phyloP scores from a whole-genome alignment of 305 asterid genomes.

The Plantago lanceolata region DNA sequence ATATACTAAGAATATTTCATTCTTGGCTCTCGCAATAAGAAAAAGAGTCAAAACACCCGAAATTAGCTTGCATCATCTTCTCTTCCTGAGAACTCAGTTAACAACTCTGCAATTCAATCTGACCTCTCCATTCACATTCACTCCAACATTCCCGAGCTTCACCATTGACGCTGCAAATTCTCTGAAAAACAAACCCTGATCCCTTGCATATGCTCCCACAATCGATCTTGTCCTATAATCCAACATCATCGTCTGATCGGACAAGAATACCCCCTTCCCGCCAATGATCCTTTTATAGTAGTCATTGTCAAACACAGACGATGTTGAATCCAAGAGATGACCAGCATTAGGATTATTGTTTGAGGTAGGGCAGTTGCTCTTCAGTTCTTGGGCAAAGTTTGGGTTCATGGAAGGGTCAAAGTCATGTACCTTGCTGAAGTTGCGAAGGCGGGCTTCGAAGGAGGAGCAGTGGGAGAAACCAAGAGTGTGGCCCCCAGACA shows the following conservation, averaged over 20 bases:
- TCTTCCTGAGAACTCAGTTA: too few species aligned
- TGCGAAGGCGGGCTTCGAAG: constrained; percentile 56
- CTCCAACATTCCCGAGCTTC: constrained; percentile 61
- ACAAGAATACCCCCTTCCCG: constrained; percentile 57
- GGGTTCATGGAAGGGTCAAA: constrained; percentile 57
- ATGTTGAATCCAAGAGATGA: constrained; percentile 57
- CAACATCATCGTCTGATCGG: constrained; percentile 54
- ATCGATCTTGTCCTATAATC: constrained; percentile 54
- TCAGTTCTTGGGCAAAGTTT: constrained; percentile 38
- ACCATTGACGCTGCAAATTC: constrained; percentile 64
- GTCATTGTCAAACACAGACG: constrained; percentile 55
- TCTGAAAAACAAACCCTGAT: constrained; percentile 41
- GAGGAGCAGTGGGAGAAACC: constrained; percentile 87
- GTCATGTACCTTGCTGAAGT: constrained; percentile 54
- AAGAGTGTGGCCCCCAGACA: constrained; percentile 74
- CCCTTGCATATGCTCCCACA: constrained; percentile 61
- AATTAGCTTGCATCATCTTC: background rate
- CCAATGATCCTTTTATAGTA: constrained; percentile 42
- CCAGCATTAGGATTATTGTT: constrained; percentile 54
- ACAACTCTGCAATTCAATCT: constrained; percentile 57
- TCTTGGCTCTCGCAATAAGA: constrained; percentile 3
- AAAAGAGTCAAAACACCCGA: background rate
- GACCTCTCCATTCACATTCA: constrained; percentile 48
- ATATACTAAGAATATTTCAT: too few species aligned
- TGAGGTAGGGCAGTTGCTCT: constrained; percentile 46